Conservation (phyloP, 1,284 basidiomycete genomes). For the Ganoderma multipileum region DNA sequence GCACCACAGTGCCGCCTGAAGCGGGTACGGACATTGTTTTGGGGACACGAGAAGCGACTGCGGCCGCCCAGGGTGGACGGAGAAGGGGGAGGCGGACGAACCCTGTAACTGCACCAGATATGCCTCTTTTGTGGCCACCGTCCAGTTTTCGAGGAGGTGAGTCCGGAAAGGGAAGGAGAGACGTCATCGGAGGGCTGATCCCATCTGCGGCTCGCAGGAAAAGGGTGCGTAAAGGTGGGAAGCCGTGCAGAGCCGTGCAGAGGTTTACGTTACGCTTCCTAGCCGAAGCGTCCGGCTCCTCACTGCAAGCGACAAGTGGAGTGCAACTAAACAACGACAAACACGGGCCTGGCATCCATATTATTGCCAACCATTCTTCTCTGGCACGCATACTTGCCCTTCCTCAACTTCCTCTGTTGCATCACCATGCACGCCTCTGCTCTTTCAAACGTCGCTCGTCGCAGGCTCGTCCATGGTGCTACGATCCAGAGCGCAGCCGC, state of each 20-base stretch:
- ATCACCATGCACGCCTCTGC: constrained; percentile 7
- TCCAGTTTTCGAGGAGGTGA: neutral
- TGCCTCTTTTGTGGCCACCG: constrained; percentile 3
- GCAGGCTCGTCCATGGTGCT: neutral
- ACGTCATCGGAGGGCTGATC: neutral
- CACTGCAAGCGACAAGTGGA: neutral
- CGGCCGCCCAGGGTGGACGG: neutral
- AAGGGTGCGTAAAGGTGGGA: constrained; percentile 1
- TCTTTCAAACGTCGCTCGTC: constrained; percentile 4
- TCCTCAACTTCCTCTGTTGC: too few relatives aligned
- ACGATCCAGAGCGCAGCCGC: neutral
- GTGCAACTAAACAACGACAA: constrained; percentile 13
- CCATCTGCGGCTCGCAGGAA: neutral
- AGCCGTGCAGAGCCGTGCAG: neutral
- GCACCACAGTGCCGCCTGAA: neutral
- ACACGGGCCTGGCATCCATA: neutral
- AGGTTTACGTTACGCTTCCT: neutral
- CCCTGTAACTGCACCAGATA: neutral
- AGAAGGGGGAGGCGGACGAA: neutral
- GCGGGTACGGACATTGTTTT: neutral
- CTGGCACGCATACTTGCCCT: neutral
- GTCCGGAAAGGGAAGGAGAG: neutral
- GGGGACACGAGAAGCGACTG: neutral
- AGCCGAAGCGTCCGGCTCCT: neutral
- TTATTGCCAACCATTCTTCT: neutral